Evolutionary conservation across 164 flowering plant species (phyloP).

Genomic region (Paratinospora sagittata): DNA sequence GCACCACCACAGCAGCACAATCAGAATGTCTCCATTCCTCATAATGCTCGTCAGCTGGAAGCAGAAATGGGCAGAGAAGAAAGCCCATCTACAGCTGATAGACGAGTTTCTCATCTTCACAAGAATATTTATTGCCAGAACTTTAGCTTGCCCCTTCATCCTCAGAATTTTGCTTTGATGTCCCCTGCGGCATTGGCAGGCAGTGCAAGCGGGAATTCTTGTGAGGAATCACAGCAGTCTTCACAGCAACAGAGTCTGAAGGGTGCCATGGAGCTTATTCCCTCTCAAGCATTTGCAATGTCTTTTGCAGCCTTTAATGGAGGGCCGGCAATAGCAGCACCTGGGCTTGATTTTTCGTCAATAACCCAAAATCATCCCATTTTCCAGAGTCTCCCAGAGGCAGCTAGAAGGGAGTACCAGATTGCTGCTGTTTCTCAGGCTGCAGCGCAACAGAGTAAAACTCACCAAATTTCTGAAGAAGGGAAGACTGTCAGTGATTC

Average conservation of each 20-base stretch:
- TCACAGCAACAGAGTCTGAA: conserved; percentile 39
- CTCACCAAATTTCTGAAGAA: conserved; percentile 46
- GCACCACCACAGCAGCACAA: conserved; percentile 38
- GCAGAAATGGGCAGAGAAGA: conserved; percentile 54
- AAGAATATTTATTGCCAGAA: conserved; percentile 55
- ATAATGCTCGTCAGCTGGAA: conserved; percentile 49
- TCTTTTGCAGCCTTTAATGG: conserved; percentile 62
- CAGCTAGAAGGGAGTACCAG: conserved; percentile 52
- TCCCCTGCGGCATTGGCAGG: conserved; percentile 35
- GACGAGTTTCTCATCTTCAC: conserved; percentile 48
- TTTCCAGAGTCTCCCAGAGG: conserved; percentile 64
- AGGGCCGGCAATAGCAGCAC: conserved; percentile 28
- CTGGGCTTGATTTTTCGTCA: conserved; percentile 65
- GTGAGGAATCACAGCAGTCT: conserved; percentile 45
- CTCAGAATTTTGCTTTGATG: conserved; percentile 65
- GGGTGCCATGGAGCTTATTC: conserved; percentile 49
- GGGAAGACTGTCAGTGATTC: conserved; percentile 40
- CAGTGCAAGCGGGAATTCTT: conserved; percentile 25
- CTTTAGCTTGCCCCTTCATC: conserved; percentile 51
- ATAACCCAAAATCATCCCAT: conserved; percentile 60
- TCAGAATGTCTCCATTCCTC: conserved; percentile 26
- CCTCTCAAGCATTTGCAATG: conserved; percentile 76
- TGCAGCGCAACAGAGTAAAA: conserved; percentile 51
- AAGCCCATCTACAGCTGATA: conserved; percentile 67
- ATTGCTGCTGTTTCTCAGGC: conserved; percentile 48